phyloP scores from a whole-genome alignment of 805 yeast species.

The Cyberlindnera misumaiensis region DNA sequence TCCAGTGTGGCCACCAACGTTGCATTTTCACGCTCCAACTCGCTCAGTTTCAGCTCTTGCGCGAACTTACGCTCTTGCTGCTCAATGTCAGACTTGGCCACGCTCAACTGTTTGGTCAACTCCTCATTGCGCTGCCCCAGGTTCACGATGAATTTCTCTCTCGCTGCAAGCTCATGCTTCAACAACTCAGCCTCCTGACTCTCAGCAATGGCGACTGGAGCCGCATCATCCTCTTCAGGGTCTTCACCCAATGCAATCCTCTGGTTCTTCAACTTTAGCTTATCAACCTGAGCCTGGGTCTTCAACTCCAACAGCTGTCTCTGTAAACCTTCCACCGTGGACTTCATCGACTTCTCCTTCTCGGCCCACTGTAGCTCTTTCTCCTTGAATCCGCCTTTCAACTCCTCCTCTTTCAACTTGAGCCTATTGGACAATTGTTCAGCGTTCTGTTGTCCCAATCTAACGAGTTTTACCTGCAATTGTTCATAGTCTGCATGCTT shows the following conservation, averaged over 20 bases:
- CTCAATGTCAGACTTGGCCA: conserved; percentile 37
- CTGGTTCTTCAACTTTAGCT: conserved; percentile 40
- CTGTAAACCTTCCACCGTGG: conserved; percentile 45
- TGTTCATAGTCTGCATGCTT: conserved; percentile 74
- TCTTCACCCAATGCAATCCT: conserved; percentile 34
- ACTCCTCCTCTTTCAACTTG: conserved; percentile 68
- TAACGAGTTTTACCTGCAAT: conserved; percentile 53
- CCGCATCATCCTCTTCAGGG: conserved; percentile 17
- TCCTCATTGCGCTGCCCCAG: conserved; percentile 76
- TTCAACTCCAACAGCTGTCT: conserved; percentile 57
- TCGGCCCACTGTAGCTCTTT: conserved; percentile 62
- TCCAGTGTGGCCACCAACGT: conserved; percentile 52
- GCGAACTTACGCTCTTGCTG: conserved; percentile 36
- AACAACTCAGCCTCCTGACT: conserved; percentile 29
- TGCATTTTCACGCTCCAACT: conserved; percentile 65
- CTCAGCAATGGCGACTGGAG: conserved; percentile 30
- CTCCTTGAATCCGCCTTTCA: conserved; percentile 45
- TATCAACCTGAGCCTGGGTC: conserved; percentile 32
- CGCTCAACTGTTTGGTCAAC: conserved; percentile 56
- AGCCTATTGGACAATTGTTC: conserved; percentile 47
- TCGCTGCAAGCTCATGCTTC: conserved; percentile 67
- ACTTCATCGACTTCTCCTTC: conserved; percentile 45
- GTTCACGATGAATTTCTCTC: conserved; percentile 60
- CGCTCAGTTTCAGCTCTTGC: conserved; percentile 38
- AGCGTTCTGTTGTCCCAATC: conserved; percentile 55